Evolutionary conservation across 345 rosid species (phyloP), one percentile per base, ranked within the genome.

Genomic region (Melastoma malabathricum): DNA sequence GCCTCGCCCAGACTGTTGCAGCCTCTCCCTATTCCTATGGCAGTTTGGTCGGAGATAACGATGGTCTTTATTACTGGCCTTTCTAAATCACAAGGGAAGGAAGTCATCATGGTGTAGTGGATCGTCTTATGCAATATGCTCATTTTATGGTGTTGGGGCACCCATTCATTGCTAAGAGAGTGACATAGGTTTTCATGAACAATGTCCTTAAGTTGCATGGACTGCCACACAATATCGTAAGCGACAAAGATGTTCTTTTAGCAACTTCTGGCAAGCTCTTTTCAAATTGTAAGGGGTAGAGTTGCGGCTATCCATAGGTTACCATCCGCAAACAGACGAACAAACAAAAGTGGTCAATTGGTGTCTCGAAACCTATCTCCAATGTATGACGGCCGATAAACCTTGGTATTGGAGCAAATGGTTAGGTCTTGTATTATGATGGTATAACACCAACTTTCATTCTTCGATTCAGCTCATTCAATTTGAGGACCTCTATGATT

Each of bases 401-500:
- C n/a, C n/a, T n/a, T n/a, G n/a, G n/a, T n/a, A n/a, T n/a, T n/a
- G n/a, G n/a, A n/a, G n/a, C n/a, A n/a, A n/a, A n/a, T n/a, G n/a
- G n/a, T n/a, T n/a, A n/a, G n/a, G n/a, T n/a, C n/a, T n/a, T n/a
- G n/a, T n/a, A n/a, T n/a, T n/a, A n/a, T 59, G 48, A 39, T 59
- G 55, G 49, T 59, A 59, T 23, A 59, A 49, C 7, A 48, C 55
- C 0, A 34, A 16, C 4, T 39, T 13, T 38, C 48, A 49, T 22
- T 47, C 46, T 13, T 5, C n/a, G n/a, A n/a, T n/a, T n/a, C n/a
- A n/a, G n/a, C n/a, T n/a, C n/a, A n/a, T n/a, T 25, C 1, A 39
- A n/a, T n/a, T 10, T 2, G 34, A 50, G 8, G 48, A 48, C 0
- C n/a, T 59, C 3, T 59, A 59, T 59, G 55, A 14, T 22, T 22